Base-by-base conservation (phyloP, 306 rosid species). In the Begonia fuchsioides region DNA sequence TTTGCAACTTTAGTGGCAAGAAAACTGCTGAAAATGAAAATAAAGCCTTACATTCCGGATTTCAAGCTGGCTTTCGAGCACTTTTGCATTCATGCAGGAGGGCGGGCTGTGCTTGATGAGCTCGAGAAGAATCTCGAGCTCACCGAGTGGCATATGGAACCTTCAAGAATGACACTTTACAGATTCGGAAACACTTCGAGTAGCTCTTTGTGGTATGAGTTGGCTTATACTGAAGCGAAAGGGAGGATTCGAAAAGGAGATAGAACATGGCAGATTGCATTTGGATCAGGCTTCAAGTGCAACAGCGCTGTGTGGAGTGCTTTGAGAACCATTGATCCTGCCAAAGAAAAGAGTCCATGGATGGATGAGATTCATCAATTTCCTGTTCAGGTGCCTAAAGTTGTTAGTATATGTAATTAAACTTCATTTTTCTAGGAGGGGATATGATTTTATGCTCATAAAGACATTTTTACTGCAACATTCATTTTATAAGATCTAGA, bases 291-390 rank as follows among this genome's bases (percentile, higher is more conserved):
- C 0, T 83, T 83, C 44, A 83, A 83, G 69, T 83, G 94, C 16
- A 79, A 83, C 60, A 83, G 94, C 44, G 86, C 83, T 6, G 90
- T 83, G 15, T 83, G 94, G 94, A 51, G 40, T 15, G 90, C 90
- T 0, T 14, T 83, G 56, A 72, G 69, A 67, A 74, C 90, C 47
- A 64, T 83, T 2, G 35, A 72, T 61, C 83, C 35, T 3, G 35
- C 35, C 35, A 26, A 26, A 26, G 35, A 26, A 8, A 26, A 26
- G 8, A 26, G 35, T 54, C 86, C 90, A 12, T 83, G 94, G 94
- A 47, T 72, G 19, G 78, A 74, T 64, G 94, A 79, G 69, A 83
- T 83, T 55, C 76, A 83, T 65, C 67, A 69, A 5, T 83, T 83
- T 46, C 94, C 90, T 19, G 86, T 83, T 48, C 60, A 51, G 11